These are phyloP conservation scores for Hirsutella rhossiliensis DNA, from an alignment of 2,329 filamentous ascomycete species.

Conservation along the genomic window DNA sequence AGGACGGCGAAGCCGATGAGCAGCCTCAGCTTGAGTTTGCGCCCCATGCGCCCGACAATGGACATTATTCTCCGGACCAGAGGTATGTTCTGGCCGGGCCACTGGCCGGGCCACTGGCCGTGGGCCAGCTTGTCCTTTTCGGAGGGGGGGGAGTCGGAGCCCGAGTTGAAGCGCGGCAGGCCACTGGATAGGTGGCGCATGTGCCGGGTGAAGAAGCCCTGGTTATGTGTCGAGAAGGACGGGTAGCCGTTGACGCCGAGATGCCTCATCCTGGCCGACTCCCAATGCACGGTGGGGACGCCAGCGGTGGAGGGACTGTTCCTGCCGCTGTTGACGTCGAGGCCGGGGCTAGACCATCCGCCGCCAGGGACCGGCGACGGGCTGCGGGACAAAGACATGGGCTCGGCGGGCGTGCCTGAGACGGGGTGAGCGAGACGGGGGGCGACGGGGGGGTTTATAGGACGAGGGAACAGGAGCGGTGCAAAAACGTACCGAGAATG, in stretches of 20 bases:
- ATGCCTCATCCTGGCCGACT: slow-evolving; percentile 67
- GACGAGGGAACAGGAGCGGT: not conserved
- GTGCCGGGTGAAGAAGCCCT: slow-evolving; percentile 79
- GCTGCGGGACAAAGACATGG: slow-evolving; percentile 79
- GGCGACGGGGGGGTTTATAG: not conserved
- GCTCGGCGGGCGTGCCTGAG: slow-evolving; percentile 40
- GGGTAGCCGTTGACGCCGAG: slow-evolving; percentile 63
- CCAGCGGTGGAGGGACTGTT: slow-evolving; percentile 51
- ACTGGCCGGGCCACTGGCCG: slow-evolving; percentile 33
- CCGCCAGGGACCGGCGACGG: slow-evolving; percentile 75
- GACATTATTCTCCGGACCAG: slow-evolving; percentile 34
- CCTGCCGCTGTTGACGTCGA: slow-evolving; percentile 60
- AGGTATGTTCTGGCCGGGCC: slow-evolving; percentile 29
- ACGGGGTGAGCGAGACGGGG: not conserved
- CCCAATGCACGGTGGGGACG: slow-evolving; percentile 61
- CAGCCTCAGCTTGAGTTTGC: slow-evolving; percentile 53
- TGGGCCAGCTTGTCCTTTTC: slow-evolving; percentile 69
- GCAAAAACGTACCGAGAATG: slow-evolving; percentile 42
- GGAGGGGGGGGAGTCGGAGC: slow-evolving; percentile 38
- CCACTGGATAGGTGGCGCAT: slow-evolving; percentile 70
- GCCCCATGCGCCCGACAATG: slow-evolving; percentile 40
- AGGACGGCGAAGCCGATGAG: slow-evolving; percentile 48
- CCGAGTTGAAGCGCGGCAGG: slow-evolving; percentile 58
- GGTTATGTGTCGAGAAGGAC: slow-evolving; percentile 68
- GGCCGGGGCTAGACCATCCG: slow-evolving; percentile 78